Evolutionary conservation across 2,329 filamentous ascomycete species (phyloP), one percentile per base, ranked within the genome.

Genomic region (Pseudocercospora eumusae): DNA sequence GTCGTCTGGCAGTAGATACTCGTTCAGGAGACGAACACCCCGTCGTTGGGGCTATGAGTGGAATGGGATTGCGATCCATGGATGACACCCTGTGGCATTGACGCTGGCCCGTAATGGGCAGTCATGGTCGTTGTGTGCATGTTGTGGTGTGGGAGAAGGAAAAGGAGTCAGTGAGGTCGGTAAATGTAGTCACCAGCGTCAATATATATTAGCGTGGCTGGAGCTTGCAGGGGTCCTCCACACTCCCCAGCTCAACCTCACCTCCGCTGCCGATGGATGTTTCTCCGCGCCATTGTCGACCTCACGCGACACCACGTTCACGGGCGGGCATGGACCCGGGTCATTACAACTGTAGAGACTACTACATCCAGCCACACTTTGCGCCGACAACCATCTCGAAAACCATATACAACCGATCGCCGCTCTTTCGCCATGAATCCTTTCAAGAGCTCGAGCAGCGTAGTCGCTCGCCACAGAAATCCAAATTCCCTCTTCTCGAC

Each of bases 41-140:
- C 82, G 75, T 69, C 79, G 68, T 79, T 83, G 82, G 82, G 82
- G 81, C 79, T 83, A 82, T 82, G 71, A 60, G 70, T 69, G 64
- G 69, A 68, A 68, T 50, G 67, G 66, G 66, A 67, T 66, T 74
- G 71, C 10, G 21, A 55, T 68, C 61, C 68, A 62, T 60, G 13
- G 47, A 20, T 53, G 53, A 64, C 59, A 62, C 45, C 49, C 28
- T 62, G 56, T 33, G 56, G 61, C 64, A 56, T 50, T 49, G 33
- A 55, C 13, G 67, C 59, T 57, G 56, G 63, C 64, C 66, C 68
- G 40, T 33, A 49, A 42, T 47, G 66, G 64, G 61, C 60, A 42
- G n/a, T 61, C 61, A 52, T 59, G 31, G 55, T 66, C 44, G 50
- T 42, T 36, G 56, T 55, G 25, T 25, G 47, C 67, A 69, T 69